Evolutionary conservation across 2,329 filamentous ascomycete genomes (phyloP).

Genomic region (Ilyonectria destructans): DNA sequence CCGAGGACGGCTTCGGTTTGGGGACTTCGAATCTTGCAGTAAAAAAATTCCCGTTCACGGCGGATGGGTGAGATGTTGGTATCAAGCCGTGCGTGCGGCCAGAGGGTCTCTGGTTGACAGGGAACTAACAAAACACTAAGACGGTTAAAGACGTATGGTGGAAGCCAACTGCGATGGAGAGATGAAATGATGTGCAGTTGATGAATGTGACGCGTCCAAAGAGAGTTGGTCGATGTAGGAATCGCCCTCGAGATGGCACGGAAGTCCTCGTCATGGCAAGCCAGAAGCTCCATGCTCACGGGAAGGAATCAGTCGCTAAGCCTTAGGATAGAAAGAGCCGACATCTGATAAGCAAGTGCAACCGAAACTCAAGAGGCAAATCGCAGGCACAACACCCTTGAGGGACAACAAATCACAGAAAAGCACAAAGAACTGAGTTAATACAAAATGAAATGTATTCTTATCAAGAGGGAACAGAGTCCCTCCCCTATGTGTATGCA

Average conservation of each 20-base stretch:
- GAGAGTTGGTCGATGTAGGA: neutral
- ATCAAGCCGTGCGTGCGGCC: conserved; percentile 2
- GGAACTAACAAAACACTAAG: conserved; percentile 19
- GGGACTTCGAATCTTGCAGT: too few species aligned
- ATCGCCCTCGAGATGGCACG: neutral
- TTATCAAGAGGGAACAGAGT: conserved; percentile 8
- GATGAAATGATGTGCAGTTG: conserved; percentile 29
- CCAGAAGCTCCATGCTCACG: neutral
- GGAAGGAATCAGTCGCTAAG: neutral
- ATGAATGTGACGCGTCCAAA: conserved; percentile 15
- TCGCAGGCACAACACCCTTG: neutral
- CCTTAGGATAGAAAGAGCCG: neutral
- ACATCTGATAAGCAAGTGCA: neutral
- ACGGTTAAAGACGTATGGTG: conserved; percentile 8
- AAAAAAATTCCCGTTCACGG: neutral
- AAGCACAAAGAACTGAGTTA: neutral
- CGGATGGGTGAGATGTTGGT: conserved; percentile 3
- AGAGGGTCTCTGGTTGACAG: neutral
- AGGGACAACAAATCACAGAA: neutral
- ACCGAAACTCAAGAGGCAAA: neutral
- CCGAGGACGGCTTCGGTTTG: conserved; percentile 9
- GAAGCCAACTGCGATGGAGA: conserved; percentile 16
- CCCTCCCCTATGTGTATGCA: conserved; percentile 27
- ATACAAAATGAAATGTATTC: conserved; percentile 35
- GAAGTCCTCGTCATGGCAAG: neutral